Evolutionary conservation across 1,139 yeast species (phyloP).

Genomic region (Scheffersomyces segobiensis): DNA sequence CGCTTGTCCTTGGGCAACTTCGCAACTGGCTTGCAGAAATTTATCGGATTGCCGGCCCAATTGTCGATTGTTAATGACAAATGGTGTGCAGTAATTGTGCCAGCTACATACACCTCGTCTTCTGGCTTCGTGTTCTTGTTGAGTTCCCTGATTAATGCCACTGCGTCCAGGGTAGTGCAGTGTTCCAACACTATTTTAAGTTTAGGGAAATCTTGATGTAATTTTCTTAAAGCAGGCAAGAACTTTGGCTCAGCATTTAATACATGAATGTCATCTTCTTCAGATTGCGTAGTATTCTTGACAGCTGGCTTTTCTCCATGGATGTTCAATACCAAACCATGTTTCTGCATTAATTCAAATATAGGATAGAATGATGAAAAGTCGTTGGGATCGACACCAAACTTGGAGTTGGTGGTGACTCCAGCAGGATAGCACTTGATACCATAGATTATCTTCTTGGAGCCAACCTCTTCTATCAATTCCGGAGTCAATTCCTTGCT

Average conservation of each 20-base stretch:
- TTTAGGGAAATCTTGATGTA: constrained; percentile 82
- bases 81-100: constrained; percentile 96
- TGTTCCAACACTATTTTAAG: constrained; percentile 90
- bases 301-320: constrained; percentile 93
- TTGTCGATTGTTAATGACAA: constrained; percentile 82
- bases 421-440: constrained; percentile 98
- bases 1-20: constrained; percentile 82
- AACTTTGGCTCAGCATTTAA: constrained; percentile 92
- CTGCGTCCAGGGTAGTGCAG: constrained; percentile 89
- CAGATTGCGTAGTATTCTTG: constrained; percentile 29
- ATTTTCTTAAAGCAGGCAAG: constrained; percentile 81
- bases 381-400: constrained; percentile 94
- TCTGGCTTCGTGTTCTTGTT: constrained; percentile 52
- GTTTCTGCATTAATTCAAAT: constrained; percentile 81
- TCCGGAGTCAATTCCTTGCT: constrained; percentile 82
- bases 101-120: constrained; percentile 66
- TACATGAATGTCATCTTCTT: constrained; percentile 66
- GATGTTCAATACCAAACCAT: constrained; percentile 74
- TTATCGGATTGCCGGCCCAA: constrained; percentile 96
- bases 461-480: constrained; percentile 76
- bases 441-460: constrained; percentile 69
- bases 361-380: constrained; percentile 86
- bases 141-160: constrained; percentile 70
- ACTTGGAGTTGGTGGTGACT: constrained; percentile 90
- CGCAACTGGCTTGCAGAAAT: constrained; percentile 97